Conservation (phyloP, 1,284 basidiomycete genomes). For the Veloboletus limbatus region DNA sequence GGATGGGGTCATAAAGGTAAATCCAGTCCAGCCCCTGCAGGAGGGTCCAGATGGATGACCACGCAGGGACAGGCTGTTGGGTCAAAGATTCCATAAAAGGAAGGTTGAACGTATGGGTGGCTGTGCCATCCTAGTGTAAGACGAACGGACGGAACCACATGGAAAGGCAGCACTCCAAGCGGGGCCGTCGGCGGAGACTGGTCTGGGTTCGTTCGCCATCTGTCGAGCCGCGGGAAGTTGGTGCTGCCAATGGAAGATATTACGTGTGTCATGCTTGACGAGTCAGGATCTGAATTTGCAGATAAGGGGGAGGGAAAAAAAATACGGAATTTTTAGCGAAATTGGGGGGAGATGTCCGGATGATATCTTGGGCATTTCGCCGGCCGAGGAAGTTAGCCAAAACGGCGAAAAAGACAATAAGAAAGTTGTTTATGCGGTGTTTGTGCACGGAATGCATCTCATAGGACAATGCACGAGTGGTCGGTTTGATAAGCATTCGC, state of each 20-base stretch:
- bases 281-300: slow-evolving; percentile 34
- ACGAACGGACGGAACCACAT: slow-evolving; percentile 16
- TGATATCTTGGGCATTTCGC: slow-evolving; percentile 33
- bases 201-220: background rate
- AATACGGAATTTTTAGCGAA: slow-evolving; percentile 37
- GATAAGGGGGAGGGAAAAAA: slow-evolving; percentile 29
- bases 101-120: slow-evolving; percentile 24
- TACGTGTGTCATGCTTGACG: slow-evolving; percentile 33
- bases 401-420: slow-evolving; percentile 44
- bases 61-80: slow-evolving; percentile 23
- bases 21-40: slow-evolving; percentile 29
- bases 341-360: slow-evolving; percentile 17
- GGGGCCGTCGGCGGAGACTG: slow-evolving; percentile 35
- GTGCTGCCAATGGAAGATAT: slow-evolving; percentile 25
- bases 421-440: slow-evolving; percentile 37
- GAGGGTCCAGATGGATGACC: background rate
- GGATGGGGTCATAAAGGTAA: slow-evolving; percentile 27
- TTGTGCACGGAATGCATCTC: slow-evolving; percentile 46
- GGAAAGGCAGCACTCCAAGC: slow-evolving; percentile 15
- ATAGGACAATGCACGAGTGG: slow-evolving; percentile 28
- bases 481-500: slow-evolving; percentile 32
- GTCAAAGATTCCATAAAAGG: slow-evolving; percentile 23
- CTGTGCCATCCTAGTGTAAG: slow-evolving; percentile 10
- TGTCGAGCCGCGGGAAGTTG: slow-evolving; percentile 32
- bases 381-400: slow-evolving; percentile 35